These are phyloP conservation scores for Wickerhamiella brachini DNA, from an alignment of 805 yeast species.

Conservation along the genomic window DNA sequence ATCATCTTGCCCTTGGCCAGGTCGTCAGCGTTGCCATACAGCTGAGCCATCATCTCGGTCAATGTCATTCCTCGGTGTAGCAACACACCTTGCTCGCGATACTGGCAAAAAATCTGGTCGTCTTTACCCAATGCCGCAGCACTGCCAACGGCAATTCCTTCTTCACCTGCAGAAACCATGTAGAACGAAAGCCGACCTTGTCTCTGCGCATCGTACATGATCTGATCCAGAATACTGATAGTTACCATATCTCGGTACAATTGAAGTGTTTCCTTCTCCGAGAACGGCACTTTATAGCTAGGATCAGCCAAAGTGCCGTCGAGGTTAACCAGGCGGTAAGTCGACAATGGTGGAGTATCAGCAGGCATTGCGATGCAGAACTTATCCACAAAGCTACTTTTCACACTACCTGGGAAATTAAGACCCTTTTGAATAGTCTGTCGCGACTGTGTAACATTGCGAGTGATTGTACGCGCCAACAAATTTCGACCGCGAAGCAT, in stretches of 20 bases:
- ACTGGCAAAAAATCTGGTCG: slow-evolving; percentile 23
- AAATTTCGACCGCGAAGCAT: not conserved
- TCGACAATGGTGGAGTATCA: slow-evolving; percentile 9
- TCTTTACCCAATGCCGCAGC: slow-evolving; percentile 22
- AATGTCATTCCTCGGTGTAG: slow-evolving; percentile 23
- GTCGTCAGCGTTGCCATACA: slow-evolving; percentile 21
- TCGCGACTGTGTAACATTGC: not conserved
- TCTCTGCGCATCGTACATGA: slow-evolving; percentile 26
- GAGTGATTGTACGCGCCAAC: not conserved
- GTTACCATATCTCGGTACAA: slow-evolving; percentile 24
- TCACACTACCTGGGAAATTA: not conserved
- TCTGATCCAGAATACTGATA: slow-evolving; percentile 21
- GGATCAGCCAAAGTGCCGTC: slow-evolving; percentile 20
- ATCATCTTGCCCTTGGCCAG: slow-evolving; percentile 22
- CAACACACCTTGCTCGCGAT: slow-evolving; percentile 24
- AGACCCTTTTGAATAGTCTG: not conserved
- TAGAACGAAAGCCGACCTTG: slow-evolving; percentile 25
- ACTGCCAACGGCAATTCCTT: slow-evolving; percentile 24
- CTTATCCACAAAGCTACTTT: not conserved
- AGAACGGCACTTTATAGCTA: slow-evolving; percentile 15
- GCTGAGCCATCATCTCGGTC: slow-evolving; percentile 22
- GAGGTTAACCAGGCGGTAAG: slow-evolving; percentile 20
- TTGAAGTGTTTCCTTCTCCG: slow-evolving; percentile 16
- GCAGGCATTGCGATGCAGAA: not conserved
- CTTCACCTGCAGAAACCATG: slow-evolving; percentile 27